Percentiles rank a stretch among this genome's conserved stretches.
Evolutionary conservation across 106 monocot genomes (phyloP).

Genomic region (Apostasia ramifera): DNA sequence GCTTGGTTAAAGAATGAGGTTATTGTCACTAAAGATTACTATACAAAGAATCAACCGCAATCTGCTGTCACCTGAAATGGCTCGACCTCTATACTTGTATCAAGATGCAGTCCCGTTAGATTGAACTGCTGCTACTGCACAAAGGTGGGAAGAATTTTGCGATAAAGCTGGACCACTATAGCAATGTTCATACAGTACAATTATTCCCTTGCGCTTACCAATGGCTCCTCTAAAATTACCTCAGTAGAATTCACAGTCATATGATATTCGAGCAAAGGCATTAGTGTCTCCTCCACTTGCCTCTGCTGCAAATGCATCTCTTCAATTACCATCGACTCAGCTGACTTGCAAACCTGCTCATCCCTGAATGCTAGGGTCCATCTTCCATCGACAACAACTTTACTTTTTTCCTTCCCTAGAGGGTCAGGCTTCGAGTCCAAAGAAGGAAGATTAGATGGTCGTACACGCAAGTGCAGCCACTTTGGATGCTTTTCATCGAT

Average conservation of each 20-base stretch:
- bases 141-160: not conserved
- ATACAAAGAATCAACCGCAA: conserved; percentile 35
- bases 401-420: conserved; percentile 32
- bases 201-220: conserved; percentile 2
- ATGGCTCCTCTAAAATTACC: not conserved
- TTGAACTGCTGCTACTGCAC: conserved; percentile 3
- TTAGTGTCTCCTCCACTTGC: conserved; percentile 45
- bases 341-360: conserved; percentile 64
- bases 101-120: not conserved
- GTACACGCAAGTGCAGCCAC: conserved; percentile 91
- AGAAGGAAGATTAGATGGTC: conserved; percentile 56
- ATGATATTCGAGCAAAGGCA: conserved; percentile 42
- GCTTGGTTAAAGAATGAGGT: not conserved
- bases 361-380: conserved; percentile 92
- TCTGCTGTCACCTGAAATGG: conserved; percentile 6
- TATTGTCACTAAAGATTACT: conserved; percentile 10
- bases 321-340: conserved; percentile 60
- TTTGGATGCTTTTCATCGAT: conserved; percentile 77
- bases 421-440: conserved; percentile 34
- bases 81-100: conserved; percentile 6
- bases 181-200: not conserved
- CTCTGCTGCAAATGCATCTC: conserved; percentile 37
- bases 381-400: conserved; percentile 80
- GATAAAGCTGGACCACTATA: not conserved
- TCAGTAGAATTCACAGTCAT: not conserved